phyloP scores from a whole-genome alignment of 345 rosid species.

The Noccaea bulbosa region DNA sequence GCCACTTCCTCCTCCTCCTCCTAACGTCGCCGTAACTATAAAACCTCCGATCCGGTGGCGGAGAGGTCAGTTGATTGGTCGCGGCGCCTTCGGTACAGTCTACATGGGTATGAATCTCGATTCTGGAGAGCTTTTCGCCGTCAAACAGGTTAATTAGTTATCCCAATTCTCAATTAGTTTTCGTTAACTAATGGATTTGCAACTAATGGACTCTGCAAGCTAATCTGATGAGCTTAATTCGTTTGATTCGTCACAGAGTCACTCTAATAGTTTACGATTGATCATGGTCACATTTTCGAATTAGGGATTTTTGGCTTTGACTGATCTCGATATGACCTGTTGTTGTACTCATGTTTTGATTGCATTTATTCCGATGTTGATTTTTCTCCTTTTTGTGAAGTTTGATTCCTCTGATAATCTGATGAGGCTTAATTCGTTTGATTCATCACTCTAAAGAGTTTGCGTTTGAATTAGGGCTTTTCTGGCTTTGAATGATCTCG shows the following conservation, averaged over 20 bases:
- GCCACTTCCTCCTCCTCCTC: neutral
- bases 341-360: too few relatives aligned
- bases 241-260: neutral
- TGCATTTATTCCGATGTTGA: too few relatives aligned
- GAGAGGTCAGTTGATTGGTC: slow-evolving; percentile 90
- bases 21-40: neutral
- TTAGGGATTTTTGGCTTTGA: neutral
- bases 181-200: neutral
- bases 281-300: neutral
- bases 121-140: slow-evolving; percentile 91
- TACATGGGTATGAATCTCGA: slow-evolving; percentile 95
- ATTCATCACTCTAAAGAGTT: too few relatives aligned
- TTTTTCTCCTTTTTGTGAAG: too few relatives aligned
- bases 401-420: too few relatives aligned
- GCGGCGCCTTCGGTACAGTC: slow-evolving; percentile 90
- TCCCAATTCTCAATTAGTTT: neutral
- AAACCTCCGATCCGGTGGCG: slow-evolving; percentile 75
- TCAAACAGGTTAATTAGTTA: slow-evolving; percentile 62
- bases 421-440: too few relatives aligned
- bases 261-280: neutral
- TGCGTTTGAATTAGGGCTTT: neutral
- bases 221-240: neutral
- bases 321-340: neutral
- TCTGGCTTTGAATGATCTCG: neutral
- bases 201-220: neutral